phyloP scores from a whole-genome alignment of 2,329 filamentous ascomycete species.

The Fusarium vanettenii region DNA sequence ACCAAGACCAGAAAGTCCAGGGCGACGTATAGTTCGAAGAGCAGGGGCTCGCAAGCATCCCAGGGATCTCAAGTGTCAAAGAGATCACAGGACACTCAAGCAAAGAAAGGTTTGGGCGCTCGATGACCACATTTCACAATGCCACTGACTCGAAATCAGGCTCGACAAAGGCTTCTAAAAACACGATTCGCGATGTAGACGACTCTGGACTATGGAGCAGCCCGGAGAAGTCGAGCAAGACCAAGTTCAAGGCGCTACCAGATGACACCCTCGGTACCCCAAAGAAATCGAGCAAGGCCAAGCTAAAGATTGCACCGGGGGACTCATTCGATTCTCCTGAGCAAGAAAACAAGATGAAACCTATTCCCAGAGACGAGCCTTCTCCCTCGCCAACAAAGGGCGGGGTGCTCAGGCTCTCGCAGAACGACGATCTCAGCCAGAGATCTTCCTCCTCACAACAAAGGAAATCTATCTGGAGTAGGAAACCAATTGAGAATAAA shows the following conservation, averaged over 20 bases:
- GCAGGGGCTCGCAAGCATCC: constrained; percentile 36
- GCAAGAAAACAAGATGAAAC: constrained; percentile 11
- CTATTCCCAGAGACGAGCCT: constrained; percentile 8
- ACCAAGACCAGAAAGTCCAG: constrained; percentile 29
- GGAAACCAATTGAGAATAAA: not conserved
- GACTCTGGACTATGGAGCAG: constrained; percentile 5
- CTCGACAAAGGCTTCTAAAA: not conserved
- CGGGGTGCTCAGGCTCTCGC: constrained; percentile 12
- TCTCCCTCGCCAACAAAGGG: constrained; percentile 29
- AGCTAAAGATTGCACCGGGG: constrained; percentile 10
- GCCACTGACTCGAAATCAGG: constrained; percentile 14
- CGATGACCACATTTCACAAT: not conserved
- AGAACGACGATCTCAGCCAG: constrained; percentile 1
- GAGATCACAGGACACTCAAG: constrained; percentile 40
- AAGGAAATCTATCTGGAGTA: not conserved
- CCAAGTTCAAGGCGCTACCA: constrained; percentile 15
- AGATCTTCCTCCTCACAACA: constrained; percentile 14
- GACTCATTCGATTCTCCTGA: constrained; percentile 24
- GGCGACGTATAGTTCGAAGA: constrained; percentile 42
- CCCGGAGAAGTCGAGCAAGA: constrained; percentile 10
- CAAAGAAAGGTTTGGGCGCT: constrained; percentile 31
- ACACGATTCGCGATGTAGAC: not conserved
- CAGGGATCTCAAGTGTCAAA: constrained; percentile 26
- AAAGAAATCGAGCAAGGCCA: constrained; percentile 1
- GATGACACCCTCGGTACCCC: constrained; percentile 32